These are phyloP conservation scores for Amphichorda felina DNA, from an alignment of 2,329 filamentous ascomycete species.

Conservation along the genomic window DNA sequence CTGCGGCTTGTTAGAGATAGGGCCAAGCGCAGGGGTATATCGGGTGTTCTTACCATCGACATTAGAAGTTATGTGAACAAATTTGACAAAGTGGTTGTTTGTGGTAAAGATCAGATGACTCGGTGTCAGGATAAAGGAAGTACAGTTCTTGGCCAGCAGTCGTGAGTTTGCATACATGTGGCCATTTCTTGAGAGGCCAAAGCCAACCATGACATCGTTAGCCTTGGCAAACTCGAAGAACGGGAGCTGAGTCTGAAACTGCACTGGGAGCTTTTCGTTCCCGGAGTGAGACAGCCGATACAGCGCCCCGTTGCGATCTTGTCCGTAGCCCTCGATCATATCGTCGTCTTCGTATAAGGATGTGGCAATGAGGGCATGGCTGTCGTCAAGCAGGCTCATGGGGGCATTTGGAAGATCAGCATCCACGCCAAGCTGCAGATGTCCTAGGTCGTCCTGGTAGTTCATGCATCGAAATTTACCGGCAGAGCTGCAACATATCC, in stretches of 20 bases:
- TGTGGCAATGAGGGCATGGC: slow-evolving; percentile 14
- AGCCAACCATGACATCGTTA: slow-evolving; percentile 29
- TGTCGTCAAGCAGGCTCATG: slow-evolving; percentile 8
- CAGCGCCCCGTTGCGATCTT: slow-evolving; percentile 33
- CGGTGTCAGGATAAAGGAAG: slow-evolving; percentile 74
- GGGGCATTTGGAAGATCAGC: slow-evolving; percentile 7
- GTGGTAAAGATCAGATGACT: slow-evolving; percentile 87
- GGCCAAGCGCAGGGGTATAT: neutral
- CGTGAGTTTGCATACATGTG: slow-evolving; percentile 67
- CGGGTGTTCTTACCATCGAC: slow-evolving; percentile 44
- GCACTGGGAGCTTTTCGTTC: slow-evolving; percentile 20
- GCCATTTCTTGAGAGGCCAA: slow-evolving; percentile 65
- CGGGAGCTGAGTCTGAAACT: slow-evolving; percentile 35
- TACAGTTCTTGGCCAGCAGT: slow-evolving; percentile 74
- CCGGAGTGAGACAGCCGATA: slow-evolving; percentile 22
- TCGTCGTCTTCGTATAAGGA: slow-evolving; percentile 17
- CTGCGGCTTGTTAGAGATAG: slow-evolving; percentile 29
- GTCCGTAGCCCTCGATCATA: slow-evolving; percentile 24
- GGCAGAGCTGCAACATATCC: slow-evolving; percentile 16
- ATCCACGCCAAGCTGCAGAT: slow-evolving; percentile 11
- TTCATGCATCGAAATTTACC: slow-evolving; percentile 17
- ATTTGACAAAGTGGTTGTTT: slow-evolving; percentile 84
- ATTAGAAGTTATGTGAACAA: slow-evolving; percentile 61
- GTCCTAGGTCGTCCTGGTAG: slow-evolving; percentile 13
- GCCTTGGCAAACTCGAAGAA: slow-evolving; percentile 37